Evolutionary conservation across 345 rosid genomes (phyloP).

Genomic region (Salix viminalis): DNA sequence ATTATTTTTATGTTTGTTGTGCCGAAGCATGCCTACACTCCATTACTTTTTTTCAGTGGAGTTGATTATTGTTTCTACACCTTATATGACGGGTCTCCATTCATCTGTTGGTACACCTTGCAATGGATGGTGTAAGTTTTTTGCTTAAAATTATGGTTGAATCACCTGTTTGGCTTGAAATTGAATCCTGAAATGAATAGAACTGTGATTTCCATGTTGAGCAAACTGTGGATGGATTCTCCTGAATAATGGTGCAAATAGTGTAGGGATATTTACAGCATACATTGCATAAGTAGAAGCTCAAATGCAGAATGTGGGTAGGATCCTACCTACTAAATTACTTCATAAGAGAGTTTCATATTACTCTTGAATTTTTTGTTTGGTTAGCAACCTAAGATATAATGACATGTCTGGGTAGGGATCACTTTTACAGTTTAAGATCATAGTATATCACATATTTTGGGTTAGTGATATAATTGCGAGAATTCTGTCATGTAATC

Average conservation of each 20-base stretch:
- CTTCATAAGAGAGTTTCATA: neutral
- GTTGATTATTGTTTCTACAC: constrained; percentile 98
- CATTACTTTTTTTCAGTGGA: constrained; percentile 99
- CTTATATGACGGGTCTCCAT: constrained; percentile 99
- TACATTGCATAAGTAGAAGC: neutral
- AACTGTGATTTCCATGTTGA: neutral
- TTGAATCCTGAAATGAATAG: neutral
- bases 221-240: neutral
- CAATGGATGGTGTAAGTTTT: constrained; percentile 96
- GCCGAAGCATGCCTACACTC: constrained; percentile 99
- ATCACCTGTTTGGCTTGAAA: neutral
- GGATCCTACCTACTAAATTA: too few relatives aligned
- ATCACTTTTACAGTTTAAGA: neutral
- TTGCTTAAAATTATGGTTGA: neutral
- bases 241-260: neutral
- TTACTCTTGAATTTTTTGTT: neutral
- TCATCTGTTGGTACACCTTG: constrained; percentile 87
- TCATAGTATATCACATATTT: neutral
- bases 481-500: neutral
- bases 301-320: neutral
- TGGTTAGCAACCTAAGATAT: neutral
- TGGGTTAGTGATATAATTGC: neutral
- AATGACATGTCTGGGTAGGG: neutral
- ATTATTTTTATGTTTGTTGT: constrained; percentile 51
- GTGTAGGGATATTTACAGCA: neutral